A percentile compares a stretch with the other conserved stretches of the same genome.
phyloP scores from a whole-genome alignment of 2,329 filamentous ascomycete species.

The Aspergillus niger region DNA sequence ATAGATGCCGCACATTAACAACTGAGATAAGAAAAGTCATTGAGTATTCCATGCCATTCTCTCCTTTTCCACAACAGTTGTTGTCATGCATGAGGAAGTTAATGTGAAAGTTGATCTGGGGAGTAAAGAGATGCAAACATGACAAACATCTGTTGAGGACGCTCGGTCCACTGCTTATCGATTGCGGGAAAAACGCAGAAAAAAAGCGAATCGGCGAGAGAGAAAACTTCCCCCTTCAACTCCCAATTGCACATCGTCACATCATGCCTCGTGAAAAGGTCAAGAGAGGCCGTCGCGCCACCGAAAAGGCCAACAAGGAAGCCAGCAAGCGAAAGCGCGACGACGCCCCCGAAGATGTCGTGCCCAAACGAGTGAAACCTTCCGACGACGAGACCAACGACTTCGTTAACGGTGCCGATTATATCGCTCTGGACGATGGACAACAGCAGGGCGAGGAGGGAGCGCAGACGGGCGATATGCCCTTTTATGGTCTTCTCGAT shows the following conservation, averaged over 20 bases:
- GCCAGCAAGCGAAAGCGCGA: conserved; percentile 42
- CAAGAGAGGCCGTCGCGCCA: conserved; percentile 49
- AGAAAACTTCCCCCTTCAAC: no score
- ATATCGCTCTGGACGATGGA: conserved; percentile 39
- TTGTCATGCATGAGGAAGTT: no score
- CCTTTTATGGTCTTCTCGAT: conserved; percentile 91
- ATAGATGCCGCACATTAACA: no score
- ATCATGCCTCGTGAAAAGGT: conserved; percentile 51
- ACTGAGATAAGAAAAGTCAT: no score
- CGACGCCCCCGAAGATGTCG: conserved; percentile 33
- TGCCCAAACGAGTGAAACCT: conserved; percentile 44
- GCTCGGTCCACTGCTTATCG: conserved; percentile 44
- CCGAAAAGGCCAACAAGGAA: conserved; percentile 43
- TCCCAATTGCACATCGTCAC: no score
- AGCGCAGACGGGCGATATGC: conserved; percentile 55
- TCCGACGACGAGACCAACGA: conserved; percentile 27
- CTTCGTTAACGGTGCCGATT: conserved; percentile 34
- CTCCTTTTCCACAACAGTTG: background rate
- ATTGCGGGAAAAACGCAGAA: conserved; percentile 15
- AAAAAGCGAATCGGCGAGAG: background rate
- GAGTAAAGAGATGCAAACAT: conserved; percentile 40
- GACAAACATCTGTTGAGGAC: conserved; percentile 31
- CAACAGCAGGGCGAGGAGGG: conserved; percentile 27
- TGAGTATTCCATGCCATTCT: background rate
- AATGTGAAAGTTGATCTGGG: background rate